These are phyloP conservation scores for Piper betle DNA, from an alignment of 164 flowering plant genomes.

Conservation along the genomic window DNA sequence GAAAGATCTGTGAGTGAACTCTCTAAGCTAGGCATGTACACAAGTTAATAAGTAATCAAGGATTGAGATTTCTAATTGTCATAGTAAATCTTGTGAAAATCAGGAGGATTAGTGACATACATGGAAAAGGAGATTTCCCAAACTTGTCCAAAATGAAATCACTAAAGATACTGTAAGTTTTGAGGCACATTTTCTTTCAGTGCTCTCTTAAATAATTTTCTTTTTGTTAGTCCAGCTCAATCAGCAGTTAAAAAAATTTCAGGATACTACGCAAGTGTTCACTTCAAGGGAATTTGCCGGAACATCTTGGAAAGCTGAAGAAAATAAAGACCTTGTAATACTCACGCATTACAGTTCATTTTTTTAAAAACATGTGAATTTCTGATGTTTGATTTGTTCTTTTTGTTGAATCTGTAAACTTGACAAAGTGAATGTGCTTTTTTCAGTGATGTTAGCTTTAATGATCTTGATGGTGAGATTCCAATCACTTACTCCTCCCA, in stretches of 20 bases:
- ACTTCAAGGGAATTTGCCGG: slow-evolving; percentile 45
- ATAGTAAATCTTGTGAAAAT: slow-evolving; percentile 1
- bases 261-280: slow-evolving; percentile 63
- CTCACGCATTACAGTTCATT: not conserved
- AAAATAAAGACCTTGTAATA: slow-evolving; percentile 53
- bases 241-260: not conserved
- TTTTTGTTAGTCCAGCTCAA: not conserved
- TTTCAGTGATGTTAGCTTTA: slow-evolving; percentile 64
- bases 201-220: not conserved
- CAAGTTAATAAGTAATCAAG: not conserved
- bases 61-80: not conserved
- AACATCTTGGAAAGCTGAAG: slow-evolving; percentile 39
- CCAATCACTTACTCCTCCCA: slow-evolving; percentile 31
- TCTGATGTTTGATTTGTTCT: not conserved
- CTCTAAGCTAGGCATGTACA: not conserved
- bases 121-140: slow-evolving; percentile 43
- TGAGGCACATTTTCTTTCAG: not conserved
- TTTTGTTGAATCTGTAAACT: not conserved
- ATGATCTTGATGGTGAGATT: slow-evolving; percentile 48
- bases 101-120: slow-evolving; percentile 69
- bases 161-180: slow-evolving; percentile 48
- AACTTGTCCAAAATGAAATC: slow-evolving; percentile 27
- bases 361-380: too few relatives aligned
- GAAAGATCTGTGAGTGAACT: slow-evolving; percentile 37
- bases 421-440: not conserved